Evolutionary conservation across 1,139 yeast species (phyloP), one percentile per base, ranked within the genome.

Genomic region (Saccharomycopsis crataegensis): DNA sequence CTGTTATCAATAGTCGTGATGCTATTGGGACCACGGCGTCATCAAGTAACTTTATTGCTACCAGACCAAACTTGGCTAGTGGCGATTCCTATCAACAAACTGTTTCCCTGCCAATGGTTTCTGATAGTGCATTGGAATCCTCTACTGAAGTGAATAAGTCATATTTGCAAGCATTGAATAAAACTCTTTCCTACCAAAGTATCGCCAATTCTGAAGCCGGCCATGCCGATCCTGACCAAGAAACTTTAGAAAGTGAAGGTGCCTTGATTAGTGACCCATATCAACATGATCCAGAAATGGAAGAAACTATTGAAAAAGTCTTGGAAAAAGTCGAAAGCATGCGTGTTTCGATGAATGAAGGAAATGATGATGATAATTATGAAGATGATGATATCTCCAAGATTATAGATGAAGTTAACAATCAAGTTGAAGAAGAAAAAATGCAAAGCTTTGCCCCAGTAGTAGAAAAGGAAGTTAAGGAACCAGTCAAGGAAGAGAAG

Each of bases 11-110:
- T 36, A 41, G 11, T 16, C 36, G 57, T n/a, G 57, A 55, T 42
- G 34, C 48, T 22, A 43, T 53, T 8, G 57, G 57, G 8, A 55
- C 57, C 2, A 63, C 70, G 55, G 67, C 71, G 5, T 69, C 74
- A 51, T 66, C 73, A 14, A 37, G 48, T 8, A 43, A 56, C 14
- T 64, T 74, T 7, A 53, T 59, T 41, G 59, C 67, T 5, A 70
- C 66, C 58, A n/a, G 49, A 8, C 82, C 83, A 2, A 82, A 79
- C 63, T 73, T 80, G 64, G 84, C 85, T 12, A 72, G 83, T 56
- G 85, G 85, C 46, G 85, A 80, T 59, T 76, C 83, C 4, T 80
- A 79, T 64, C 81, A 79, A 62, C 72, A 72, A 62, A 70, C 69
- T 12, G 14, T 43, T 9, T 32, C 48, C 28, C 28, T 22, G 28